These are phyloP conservation scores for Pelargonium nanum DNA, from an alignment of 345 rosid genomes.

Conservation along the genomic window DNA sequence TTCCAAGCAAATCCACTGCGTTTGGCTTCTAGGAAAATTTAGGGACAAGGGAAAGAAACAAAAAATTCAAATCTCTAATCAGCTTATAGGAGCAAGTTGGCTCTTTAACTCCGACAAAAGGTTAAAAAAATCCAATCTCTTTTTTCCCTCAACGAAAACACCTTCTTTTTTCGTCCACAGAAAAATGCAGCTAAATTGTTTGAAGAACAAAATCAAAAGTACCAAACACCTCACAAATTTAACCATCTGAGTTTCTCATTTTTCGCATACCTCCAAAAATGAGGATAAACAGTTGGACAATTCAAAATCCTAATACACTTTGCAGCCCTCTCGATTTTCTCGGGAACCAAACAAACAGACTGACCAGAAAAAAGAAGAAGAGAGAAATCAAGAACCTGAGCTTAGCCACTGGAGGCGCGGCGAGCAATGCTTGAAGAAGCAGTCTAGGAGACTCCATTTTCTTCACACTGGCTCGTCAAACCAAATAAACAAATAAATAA, in stretches of 20 bases:
- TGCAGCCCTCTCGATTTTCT: constrained; percentile 9
- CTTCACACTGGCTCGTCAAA: too few species aligned
- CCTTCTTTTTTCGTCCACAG: background rate
- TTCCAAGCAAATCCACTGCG: background rate
- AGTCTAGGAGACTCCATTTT: constrained; percentile 40
- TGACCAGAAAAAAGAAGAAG: background rate
- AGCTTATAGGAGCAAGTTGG: background rate
- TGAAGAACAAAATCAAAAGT: too few species aligned
- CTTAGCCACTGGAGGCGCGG: constrained; percentile 21
- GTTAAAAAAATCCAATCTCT: background rate
- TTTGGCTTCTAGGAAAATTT: constrained; percentile 13
- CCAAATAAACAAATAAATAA: too few species aligned
- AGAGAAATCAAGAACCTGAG: constrained; percentile 15
- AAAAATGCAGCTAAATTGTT: background rate
- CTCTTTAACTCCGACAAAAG: background rate
- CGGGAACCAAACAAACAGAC: constrained; percentile 13
- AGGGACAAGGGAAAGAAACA: background rate
- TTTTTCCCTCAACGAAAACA: background rate
- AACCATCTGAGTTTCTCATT: too few species aligned
- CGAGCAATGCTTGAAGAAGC: constrained; percentile 25
- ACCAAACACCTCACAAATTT: too few species aligned
- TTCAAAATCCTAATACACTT: background rate
- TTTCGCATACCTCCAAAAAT: too few species aligned
- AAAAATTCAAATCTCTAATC: background rate
- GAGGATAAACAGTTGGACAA: too few species aligned